Evolutionary conservation across 2,329 filamentous ascomycete species (phyloP), one percentile per base, ranked within the genome.

Genomic region (Paraconiothyrium sp.): DNA sequence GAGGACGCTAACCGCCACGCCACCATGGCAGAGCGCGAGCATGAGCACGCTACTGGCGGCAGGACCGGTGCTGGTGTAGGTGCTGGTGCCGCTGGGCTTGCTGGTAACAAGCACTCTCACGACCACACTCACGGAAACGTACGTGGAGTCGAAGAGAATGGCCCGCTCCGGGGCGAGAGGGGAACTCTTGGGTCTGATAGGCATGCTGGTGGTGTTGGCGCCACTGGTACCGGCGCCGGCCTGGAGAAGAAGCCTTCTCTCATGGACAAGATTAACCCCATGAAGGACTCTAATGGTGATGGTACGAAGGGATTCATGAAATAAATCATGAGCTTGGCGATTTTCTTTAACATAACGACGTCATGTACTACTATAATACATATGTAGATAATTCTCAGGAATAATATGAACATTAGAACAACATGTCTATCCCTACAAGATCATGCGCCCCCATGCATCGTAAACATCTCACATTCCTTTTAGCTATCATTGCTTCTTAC

Each of bases 231-330:
- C 44, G 46, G 61, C 22, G 61, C 51, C 14, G 51, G 61, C 44
- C 41, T 51, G 22, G 58, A 63, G 20, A 69, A 59, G 13, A 86
- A 86, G 76, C 80, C 84, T 1, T 76, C 78, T 16, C 63, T 88
- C 62, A 72, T 85, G 75, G 81, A 87, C 59, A 84, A 83, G 71
- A 61, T 88, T 41, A 88, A 88, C 76, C 85, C 86, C 1, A 81
- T 76, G 74, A 80, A 78, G 44, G 85, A 88, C 68, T 64, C 85
- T 32, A 79, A 86, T 65, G 78, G 82, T 43, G 85, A 88, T 74
- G 86, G 86, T 60, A 85, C 87, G 80, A 75, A 77, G 32, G 85
- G 85, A 2, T 86, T 87, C 65, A 84, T 86, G 82, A 75, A 82
- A 55, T 86, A 82, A 34, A 22, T 43, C 4, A 55, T 34, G 51